Evolutionary conservation across 2,329 filamentous ascomycete genomes (phyloP), one percentile per base, ranked within the genome.

Genomic region (Xylariales sp.): DNA sequence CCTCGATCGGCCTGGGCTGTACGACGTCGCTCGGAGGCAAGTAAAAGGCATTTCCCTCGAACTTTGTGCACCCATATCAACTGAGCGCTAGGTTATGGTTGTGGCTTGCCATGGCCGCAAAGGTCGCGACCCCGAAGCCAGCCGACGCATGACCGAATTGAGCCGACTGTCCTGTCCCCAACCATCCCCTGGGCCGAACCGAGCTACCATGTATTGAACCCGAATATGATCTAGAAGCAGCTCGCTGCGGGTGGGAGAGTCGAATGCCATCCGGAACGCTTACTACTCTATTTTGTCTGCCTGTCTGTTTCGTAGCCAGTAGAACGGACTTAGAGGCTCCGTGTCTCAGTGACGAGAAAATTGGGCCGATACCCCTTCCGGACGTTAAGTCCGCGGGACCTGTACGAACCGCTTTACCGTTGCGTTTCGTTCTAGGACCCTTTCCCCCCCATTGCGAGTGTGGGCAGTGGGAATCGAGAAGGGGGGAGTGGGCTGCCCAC

Each of bases 311-410:
- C 30, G 10, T 58, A 36, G 16, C 43, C 16, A 48, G 30, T 36
- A 48, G 16, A 48, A 30, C 65, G 65, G 65, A 64, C 50, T 41
- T 55, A 14, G 50, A 64, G 50, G 65, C 61, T 68, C 61, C 65
- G 61, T 61, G 14, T 45, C 14, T 58, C 43, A 61, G 52, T 57
- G 28, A n/a, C 49, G 28, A 45, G 18, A 28, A 57, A 48, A 32
- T 32, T 64, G 18, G 30, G 28, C 30, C 14, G 45, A 30, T 34
- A 46, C 48, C 16, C 28, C 36, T 48, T 14, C 53, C 50, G n/a
- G n/a, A 43, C 14, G 36, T 39, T 41, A 4, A 12, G 32, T 23
- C 32, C 32, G 18, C 23, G 18, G 28, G 12, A 23, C 46, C 34
- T 36, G 2, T 62, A 45, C 32, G 48, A 14, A 63, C 60, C 60